Percentiles rank a stretch among this genome's conserved stretches.
Conservation (phyloP, 306 rosid genomes). For the Glycyrrhiza uralensis region DNA sequence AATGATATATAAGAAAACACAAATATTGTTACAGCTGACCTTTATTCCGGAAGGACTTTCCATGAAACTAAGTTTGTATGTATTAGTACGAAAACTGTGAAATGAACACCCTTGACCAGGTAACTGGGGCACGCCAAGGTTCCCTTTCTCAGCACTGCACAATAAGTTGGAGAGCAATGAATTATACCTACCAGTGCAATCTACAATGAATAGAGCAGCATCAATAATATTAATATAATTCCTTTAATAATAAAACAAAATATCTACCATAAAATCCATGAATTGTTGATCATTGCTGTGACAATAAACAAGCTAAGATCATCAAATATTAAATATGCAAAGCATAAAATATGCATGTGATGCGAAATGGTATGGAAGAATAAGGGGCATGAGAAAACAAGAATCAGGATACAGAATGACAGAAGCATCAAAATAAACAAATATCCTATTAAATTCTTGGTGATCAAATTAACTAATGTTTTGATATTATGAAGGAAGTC, state of each 20-base stretch:
- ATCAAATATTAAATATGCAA: conserved; percentile 16
- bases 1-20: conserved; percentile 5
- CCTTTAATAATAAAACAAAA: not conserved
- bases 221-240: not conserved
- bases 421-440: not conserved
- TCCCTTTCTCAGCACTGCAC: conserved; percentile 79
- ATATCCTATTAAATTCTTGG: not conserved
- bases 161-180: not conserved
- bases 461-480: not conserved
- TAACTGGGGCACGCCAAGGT: conserved; percentile 93
- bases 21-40: conserved; percentile 37
- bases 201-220: not conserved
- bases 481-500: not conserved
- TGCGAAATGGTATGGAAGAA: not conserved
- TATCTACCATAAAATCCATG: not conserved
- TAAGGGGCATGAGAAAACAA: not conserved
- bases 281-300: not conserved
- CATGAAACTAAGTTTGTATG: conserved; percentile 94
- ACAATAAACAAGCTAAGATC: not conserved
- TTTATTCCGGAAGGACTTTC: conserved; percentile 93
- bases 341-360: not conserved
- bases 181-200: conserved; percentile 10
- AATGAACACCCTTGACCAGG: conserved; percentile 99
- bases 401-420: not conserved
- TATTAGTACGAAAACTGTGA: conserved; percentile 88